Conservation (phyloP, 2,329 filamentous ascomycete species). For the Calonectria pauciramosa region DNA sequence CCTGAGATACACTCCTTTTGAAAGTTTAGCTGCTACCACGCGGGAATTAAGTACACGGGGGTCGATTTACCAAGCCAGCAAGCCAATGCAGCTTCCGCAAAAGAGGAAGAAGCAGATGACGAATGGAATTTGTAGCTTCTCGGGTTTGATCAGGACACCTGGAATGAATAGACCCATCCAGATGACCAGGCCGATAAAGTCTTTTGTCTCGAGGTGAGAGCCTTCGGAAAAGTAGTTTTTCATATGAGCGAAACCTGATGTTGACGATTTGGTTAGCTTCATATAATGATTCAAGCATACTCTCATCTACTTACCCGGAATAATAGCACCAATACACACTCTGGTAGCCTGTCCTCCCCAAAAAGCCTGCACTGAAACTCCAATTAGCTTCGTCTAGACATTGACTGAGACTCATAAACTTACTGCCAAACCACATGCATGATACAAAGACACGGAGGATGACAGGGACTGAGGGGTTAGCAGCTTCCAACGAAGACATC, state of each 20-base stretch:
- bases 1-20: conserved; percentile 36
- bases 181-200: conserved; percentile 44
- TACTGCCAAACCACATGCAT: conserved; percentile 45
- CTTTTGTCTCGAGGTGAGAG: conserved; percentile 44
- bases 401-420: background rate
- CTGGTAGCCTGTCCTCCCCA: conserved; percentile 48
- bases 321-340: conserved; percentile 46
- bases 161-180: conserved; percentile 43
- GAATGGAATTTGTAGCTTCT: conserved; percentile 44
- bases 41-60: background rate
- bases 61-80: conserved; percentile 33
- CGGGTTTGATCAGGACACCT: conserved; percentile 38
- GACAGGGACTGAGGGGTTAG: conserved; percentile 40
- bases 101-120: conserved; percentile 44
- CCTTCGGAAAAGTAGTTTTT: conserved; percentile 39
- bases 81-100: conserved; percentile 36
- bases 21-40: background rate
- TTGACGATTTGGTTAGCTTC: background rate
- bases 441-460: conserved; percentile 43
- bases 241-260: conserved; percentile 39
- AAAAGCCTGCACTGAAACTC: conserved; percentile 41
- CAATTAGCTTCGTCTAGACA: background rate
- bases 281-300: fast-evolving
- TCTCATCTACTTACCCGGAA: conserved; percentile 34
- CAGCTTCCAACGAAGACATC: no score